Base-by-base conservation (phyloP, 1,284 basidiomycete genomes). In the Rhodotorula sp. region DNA sequence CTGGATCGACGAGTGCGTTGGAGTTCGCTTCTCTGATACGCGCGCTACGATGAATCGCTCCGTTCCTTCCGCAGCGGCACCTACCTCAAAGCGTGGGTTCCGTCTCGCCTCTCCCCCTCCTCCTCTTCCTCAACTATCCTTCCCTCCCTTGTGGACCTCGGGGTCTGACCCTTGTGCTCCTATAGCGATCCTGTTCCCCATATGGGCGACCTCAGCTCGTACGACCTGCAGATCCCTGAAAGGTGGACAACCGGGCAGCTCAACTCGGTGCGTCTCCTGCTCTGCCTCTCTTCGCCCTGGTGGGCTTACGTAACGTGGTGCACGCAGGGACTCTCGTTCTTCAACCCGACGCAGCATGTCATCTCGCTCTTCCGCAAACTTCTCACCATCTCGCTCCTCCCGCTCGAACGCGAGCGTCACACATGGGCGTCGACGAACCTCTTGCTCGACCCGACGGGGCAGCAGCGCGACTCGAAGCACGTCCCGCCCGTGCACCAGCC, bases 161-260 rank as follows among this genome's bases (percentile, higher is more conserved):
- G 3, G 15, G 15, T 17, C 19, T 44, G 22, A 50, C 48, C 4
- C 27, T 22, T 1, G 7, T n/a, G 34, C 2, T 48, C 8, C 25
- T n/a, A 25, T 55, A 70, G 69, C 3, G 72, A 73, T n/a, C 69
- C 72, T 0, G 62, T 68, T 1, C 66, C 72, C 1, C 60, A 64
- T 50, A 58, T 73, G 58, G 69, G 69, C 34, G 61, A 64, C 39
- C 60, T 73, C 25, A 34, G 54, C 7, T 34, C 41, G 27, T 73
- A 54, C 59, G 72, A 73, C 66, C 41, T 73, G 56, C 72, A 73
- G 32, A 65, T 73, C 41, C 68, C 72, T 2, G 62, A 67, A 44
- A 57, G 62, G 27, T 73, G 72, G 72, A 51, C 55, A 25, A 65
- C 65, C 6, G 61, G 61, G 19, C 22, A 58, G 27, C 39, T 58